Conservation (phyloP, 2,329 filamentous ascomycete species). For the Phoma herbarum region DNA sequence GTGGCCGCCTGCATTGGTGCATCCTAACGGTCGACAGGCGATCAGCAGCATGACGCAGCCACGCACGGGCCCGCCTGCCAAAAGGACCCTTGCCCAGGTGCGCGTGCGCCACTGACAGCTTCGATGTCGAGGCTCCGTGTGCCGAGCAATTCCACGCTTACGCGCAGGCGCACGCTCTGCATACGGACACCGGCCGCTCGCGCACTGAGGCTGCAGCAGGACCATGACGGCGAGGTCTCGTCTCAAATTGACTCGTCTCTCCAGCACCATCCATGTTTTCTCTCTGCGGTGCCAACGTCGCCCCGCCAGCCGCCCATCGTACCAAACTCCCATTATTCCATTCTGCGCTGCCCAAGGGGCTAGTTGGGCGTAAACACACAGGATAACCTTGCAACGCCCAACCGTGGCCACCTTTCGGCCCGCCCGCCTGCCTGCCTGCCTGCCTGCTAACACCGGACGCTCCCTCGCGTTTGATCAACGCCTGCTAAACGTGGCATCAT, state of each 20-base stretch:
- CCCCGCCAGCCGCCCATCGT: conserved; percentile 11
- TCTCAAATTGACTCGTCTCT: not conserved
- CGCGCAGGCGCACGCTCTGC: not conserved
- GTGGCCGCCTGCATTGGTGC: conserved; percentile 6
- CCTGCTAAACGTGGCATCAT: conserved; percentile 3
- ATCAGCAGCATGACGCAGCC: conserved; percentile 8
- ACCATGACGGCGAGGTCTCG: too few species aligned
- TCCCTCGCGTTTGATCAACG: not conserved
- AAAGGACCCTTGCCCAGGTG: not conserved
- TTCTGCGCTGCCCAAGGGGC: conserved; percentile 14
- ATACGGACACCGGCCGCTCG: not conserved
- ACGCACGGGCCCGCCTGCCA: not conserved
- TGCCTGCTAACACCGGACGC: not conserved
- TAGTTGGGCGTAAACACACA: not conserved
- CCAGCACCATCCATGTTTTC: not conserved
- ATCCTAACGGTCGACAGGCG: conserved; percentile 2
- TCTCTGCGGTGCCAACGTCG: not conserved
- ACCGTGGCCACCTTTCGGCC: conserved; percentile 4
- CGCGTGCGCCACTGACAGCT: conserved; percentile 11
- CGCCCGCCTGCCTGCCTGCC: not conserved
- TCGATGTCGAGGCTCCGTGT: not conserved
- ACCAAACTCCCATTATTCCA: conserved; percentile 17
- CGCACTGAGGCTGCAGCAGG: too few species aligned
- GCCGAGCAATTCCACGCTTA: not conserved
- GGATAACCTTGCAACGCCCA: conserved; percentile 10